These are phyloP conservation scores for Cyclotella sp. DNA, from an alignment of 108 stramenopile species.

Conservation along the genomic window DNA sequence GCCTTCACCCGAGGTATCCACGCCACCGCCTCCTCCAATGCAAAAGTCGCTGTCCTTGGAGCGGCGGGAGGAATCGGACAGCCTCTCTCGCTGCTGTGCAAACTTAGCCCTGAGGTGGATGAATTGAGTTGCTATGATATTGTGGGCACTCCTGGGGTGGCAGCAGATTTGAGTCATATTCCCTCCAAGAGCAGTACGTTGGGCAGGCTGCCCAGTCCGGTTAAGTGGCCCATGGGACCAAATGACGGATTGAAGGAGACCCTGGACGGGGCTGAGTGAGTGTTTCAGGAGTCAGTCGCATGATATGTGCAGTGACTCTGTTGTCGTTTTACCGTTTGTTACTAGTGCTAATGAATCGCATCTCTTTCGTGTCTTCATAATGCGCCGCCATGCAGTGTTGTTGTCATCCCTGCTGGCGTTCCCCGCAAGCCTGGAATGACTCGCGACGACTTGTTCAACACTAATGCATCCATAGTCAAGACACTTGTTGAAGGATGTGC, in stretches of 20 bases:
- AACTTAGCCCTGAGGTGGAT: constrained; percentile 85
- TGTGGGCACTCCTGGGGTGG: constrained; percentile 96
- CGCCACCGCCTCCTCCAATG: constrained; percentile 58
- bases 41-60: constrained; percentile 93
- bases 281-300: neutral
- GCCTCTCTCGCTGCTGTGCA: constrained; percentile 96
- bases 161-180: constrained; percentile 95
- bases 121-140: constrained; percentile 91
- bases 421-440: constrained; percentile 99
- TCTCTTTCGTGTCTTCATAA: neutral
- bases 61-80: constrained; percentile 99
- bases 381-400: constrained; percentile 51
- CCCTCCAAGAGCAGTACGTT: constrained; percentile 64
- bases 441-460: constrained; percentile 97
- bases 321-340: neutral
- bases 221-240: constrained; percentile 72
- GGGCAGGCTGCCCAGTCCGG: constrained; percentile 72
- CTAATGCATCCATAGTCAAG: constrained; percentile 96
- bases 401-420: constrained; percentile 99
- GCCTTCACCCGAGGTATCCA: constrained; percentile 32
- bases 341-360: neutral
- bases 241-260: constrained; percentile 79
- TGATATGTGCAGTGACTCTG: neutral
- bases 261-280: constrained; percentile 78
- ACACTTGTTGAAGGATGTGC: constrained; percentile 95